Evolutionary conservation across 129 eudicot genomes (phyloP).

Genomic region (Pseudognaphalium luteoalbum): DNA sequence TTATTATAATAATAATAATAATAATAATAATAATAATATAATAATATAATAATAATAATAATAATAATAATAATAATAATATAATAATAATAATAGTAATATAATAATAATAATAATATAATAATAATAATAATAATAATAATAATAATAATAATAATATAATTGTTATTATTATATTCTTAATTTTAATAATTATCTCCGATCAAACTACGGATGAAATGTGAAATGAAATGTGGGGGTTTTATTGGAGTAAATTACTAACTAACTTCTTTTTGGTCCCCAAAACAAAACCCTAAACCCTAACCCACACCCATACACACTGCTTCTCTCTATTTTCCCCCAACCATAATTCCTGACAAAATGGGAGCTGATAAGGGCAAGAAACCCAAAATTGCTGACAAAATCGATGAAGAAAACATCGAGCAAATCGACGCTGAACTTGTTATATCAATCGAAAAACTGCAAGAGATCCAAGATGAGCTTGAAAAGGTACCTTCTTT

Average conservation of each 20-base stretch:
- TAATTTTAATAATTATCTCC: no score
- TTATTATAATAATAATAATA: no score
- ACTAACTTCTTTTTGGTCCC: neutral
- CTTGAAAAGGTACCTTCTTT: conserved; percentile 2
- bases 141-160: no score
- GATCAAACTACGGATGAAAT: no score
- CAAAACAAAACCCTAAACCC: neutral
- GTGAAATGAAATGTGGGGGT: neutral
- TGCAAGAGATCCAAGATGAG: conserved; percentile 11
- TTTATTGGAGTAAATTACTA: neutral
- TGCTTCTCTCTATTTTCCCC: neutral
- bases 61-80: no score
- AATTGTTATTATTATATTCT: no score
- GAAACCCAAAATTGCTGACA: neutral
- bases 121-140: no score
- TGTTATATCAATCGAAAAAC: neutral
- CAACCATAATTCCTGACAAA: neutral
- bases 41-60: no score
- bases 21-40: no score
- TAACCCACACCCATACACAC: neutral
- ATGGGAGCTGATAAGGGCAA: conserved; percentile 6
- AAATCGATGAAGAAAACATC: neutral
- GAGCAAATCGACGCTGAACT: neutral
- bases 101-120: no score
- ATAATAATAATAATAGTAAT: no score